Evolutionary conservation across 2,329 filamentous ascomycete genomes (phyloP).

Genomic region (Aspergillus chevalieri): DNA sequence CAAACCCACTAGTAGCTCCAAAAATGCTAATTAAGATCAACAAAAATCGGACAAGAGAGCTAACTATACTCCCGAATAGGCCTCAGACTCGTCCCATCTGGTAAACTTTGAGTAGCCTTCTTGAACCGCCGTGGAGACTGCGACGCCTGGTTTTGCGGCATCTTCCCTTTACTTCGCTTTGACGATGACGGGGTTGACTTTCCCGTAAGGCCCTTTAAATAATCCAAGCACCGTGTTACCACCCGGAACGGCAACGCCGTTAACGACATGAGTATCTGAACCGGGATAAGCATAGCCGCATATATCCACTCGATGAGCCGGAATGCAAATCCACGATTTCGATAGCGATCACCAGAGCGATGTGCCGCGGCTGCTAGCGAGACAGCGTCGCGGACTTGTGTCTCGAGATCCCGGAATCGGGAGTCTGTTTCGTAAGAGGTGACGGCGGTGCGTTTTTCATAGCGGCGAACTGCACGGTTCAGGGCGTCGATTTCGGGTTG

Average conservation of each 20-base stretch:
- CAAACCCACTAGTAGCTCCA: neutral
- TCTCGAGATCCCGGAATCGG: slow-evolving; percentile 65
- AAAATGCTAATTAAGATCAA: neutral
- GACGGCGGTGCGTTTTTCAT: slow-evolving; percentile 80
- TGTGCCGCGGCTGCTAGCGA: slow-evolving; percentile 70
- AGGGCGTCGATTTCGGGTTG: slow-evolving; percentile 82
- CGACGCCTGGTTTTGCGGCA: slow-evolving; percentile 5
- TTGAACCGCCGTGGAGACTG: slow-evolving; percentile 3
- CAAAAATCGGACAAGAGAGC: neutral
- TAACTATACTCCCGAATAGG: slow-evolving; percentile 4
- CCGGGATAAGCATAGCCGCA: slow-evolving; percentile 30
- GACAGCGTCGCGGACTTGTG: slow-evolving; percentile 67
- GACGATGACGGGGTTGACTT: neutral
- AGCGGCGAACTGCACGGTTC: slow-evolving; percentile 79
- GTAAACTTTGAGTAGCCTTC: slow-evolving; percentile 3
- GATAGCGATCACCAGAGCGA: slow-evolving; percentile 15
- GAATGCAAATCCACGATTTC: slow-evolving; percentile 21
- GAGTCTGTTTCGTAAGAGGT: slow-evolving; percentile 70
- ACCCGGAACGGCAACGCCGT: slow-evolving; percentile 26
- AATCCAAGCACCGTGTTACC: slow-evolving; percentile 13
- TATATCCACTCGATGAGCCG: slow-evolving; percentile 32
- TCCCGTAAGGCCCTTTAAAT: slow-evolving; percentile 3
- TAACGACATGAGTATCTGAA: slow-evolving; percentile 25
- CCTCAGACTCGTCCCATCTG: neutral
- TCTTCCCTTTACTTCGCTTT: slow-evolving; percentile 18